Percentiles rank a stretch among this genome's conserved stretches.
These are phyloP conservation scores for Helotiales sp. DNA, from an alignment of 2,329 filamentous ascomycete genomes.

Conservation along the genomic window DNA sequence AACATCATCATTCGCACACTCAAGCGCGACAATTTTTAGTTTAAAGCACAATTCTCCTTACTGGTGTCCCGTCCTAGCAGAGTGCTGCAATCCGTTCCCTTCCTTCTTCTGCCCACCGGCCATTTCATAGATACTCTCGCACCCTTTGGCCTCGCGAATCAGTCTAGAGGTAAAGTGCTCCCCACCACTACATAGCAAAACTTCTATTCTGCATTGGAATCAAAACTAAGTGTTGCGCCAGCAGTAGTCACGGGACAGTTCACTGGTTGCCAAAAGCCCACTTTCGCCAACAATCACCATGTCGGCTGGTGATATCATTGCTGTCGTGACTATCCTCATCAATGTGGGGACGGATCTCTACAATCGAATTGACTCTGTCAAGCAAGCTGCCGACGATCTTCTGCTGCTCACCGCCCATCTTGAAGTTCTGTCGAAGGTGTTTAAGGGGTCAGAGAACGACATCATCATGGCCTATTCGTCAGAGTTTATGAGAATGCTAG, in stretches of 20 bases:
- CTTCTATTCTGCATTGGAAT: not conserved
- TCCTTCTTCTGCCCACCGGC: not conserved
- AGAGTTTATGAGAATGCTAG: too few relatives aligned
- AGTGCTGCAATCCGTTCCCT: not conserved
- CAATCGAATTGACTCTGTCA: too few relatives aligned
- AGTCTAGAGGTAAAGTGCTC: not conserved
- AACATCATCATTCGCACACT: not conserved
- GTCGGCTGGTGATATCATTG: conserved; percentile 11
- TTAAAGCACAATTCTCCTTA: not conserved
- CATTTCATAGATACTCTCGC: not conserved
- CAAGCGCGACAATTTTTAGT: not conserved
- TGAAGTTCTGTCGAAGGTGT: too few relatives aligned
- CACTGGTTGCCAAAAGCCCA: conserved; percentile 12
- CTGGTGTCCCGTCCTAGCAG: not conserved
- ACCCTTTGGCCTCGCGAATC: not conserved
- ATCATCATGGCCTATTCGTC: too few relatives aligned
- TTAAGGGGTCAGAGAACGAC: too few relatives aligned
- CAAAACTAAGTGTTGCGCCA: conserved; percentile 16
- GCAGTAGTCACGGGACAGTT: conserved; percentile 9
- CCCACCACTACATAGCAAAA: not conserved
- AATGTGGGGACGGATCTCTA: too few relatives aligned
- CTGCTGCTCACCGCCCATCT: too few relatives aligned
- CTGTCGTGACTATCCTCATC: too few relatives aligned
- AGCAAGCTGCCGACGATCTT: too few relatives aligned
- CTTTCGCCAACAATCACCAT: conserved; percentile 13